Base-by-base conservation (phyloP, 176 grass and related monocot genomes). In the Puya raimondii region DNA sequence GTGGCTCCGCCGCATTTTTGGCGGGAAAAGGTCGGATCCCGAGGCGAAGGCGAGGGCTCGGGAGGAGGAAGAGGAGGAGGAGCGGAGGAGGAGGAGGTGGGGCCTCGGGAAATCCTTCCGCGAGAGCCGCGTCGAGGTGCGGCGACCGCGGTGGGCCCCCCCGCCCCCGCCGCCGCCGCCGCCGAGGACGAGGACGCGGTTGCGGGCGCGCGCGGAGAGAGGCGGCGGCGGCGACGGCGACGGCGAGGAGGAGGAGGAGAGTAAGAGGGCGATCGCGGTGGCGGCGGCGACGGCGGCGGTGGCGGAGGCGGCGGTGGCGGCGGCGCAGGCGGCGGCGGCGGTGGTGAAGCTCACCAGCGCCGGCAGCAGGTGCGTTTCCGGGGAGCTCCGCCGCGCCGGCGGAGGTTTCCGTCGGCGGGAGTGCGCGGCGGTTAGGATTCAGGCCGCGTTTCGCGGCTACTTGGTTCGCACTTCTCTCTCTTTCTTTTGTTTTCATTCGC, bases 241-340 rank as follows among this genome's bases (percentile, higher is more conserved):
- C 26, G 83, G 68, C 5, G 74, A 64, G 18, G 81, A 71, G 51
- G 79, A 90, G 53, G 84, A 92, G 74, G 84, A 90, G 80, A 97
- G 82, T 84, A 97, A 97, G 80, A 86, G 81, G 22, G 93, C 89
- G 21, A 92, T 97, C 9, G 94, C 94, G 1, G 89, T 92, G 29
- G 94, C 89, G 5, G 89, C 89, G 53, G 92, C 92, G 1, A 89
- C 92, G 6, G 92, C 92, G 21, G 88, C 84, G 1, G 88, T 92
- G 26, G 92, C 92, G 0, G 92, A 92, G 70, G 92, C 88, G 0
- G 92, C 92, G 1, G 88, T 92, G 3, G 92, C 92, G 0, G 86
- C 92, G 3, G 92, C 92, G 3, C 88, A 91, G 79, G 88, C 92
- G 0, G 92, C 88, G 0, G 92, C 88, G 0, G 88, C 89, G 11